Evolutionary conservation across 768 basidiomycete genomes (phyloP).

Genomic region (Boletus sensibilis): DNA sequence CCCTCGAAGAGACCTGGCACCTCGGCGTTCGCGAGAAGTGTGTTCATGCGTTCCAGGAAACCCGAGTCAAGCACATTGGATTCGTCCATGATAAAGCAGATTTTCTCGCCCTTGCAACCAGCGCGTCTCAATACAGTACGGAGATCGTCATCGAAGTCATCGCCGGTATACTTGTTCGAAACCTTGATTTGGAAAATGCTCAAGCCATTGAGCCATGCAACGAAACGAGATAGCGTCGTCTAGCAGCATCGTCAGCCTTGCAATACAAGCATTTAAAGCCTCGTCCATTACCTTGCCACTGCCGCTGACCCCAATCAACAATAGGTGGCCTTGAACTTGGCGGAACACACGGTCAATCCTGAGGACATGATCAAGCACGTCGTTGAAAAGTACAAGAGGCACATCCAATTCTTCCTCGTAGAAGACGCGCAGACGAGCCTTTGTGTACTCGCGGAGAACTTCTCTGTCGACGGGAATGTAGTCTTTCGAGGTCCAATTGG

Average conservation of each 20-base stretch:
- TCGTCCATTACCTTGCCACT: conserved; percentile 81
- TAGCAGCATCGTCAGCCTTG: conserved; percentile 33
- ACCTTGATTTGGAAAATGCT: conserved; percentile 99
- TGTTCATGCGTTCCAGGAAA: conserved; percentile 99
- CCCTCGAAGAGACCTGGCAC: conserved; percentile 99
- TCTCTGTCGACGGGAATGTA: conserved; percentile 96
- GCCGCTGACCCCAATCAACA: conserved; percentile 97
- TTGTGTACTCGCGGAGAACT: conserved; percentile 90
- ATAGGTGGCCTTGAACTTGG: conserved; percentile 93
- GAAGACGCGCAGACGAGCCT: conserved; percentile 95
- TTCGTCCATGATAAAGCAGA: conserved; percentile 99
- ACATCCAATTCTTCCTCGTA: conserved; percentile 99
- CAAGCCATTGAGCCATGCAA: conserved; percentile 99
- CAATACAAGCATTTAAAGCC: background rate
- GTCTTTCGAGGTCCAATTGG: conserved; percentile 98
- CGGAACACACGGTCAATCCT: conserved; percentile 99
- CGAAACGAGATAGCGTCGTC: conserved; percentile 97
- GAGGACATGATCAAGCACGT: conserved; percentile 96
- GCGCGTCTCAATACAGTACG: conserved; percentile 91
- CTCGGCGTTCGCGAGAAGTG: conserved; percentile 97
- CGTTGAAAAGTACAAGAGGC: conserved; percentile 96
- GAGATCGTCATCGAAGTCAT: conserved; percentile 98
- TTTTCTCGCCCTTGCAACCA: conserved; percentile 98
- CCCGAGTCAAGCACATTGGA: conserved; percentile 99
- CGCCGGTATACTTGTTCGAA: conserved; percentile 97